Conservation (phyloP, 306 rosid genomes). For the Sesbania bispinosa region DNA sequence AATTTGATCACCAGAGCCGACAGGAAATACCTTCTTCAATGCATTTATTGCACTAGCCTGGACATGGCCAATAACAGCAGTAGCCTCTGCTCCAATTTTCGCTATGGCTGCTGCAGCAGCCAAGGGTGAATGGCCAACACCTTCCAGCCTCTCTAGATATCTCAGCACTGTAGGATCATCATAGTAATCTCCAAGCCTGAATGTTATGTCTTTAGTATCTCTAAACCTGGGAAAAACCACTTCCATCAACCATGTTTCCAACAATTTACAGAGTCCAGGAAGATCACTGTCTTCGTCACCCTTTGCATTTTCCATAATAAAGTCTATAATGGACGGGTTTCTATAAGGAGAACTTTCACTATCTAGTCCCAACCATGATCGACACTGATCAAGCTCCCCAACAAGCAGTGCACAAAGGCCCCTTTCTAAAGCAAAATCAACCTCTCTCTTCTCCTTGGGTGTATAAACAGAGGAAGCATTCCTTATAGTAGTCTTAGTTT, state of each 20-base stretch:
- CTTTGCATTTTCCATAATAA: conserved; percentile 68
- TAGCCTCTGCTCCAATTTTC: conserved; percentile 91
- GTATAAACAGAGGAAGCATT: conserved; percentile 43
- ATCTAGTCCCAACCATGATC: conserved; percentile 88
- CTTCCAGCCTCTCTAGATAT: conserved; percentile 78
- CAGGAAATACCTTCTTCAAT: conserved; percentile 87
- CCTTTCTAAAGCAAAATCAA: conserved; percentile 90
- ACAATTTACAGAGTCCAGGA: conserved; percentile 87
- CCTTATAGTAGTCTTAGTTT: conserved; percentile 58
- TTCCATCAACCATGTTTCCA: conserved; percentile 93
- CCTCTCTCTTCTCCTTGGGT: conserved; percentile 59
- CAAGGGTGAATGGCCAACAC: conserved; percentile 79
- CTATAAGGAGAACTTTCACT: conserved; percentile 65
- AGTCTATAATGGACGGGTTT: conserved; percentile 75
- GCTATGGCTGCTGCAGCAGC: conserved; percentile 99
- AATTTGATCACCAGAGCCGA: conserved; percentile 42
- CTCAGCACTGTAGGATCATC: conserved; percentile 86
- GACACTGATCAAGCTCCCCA: conserved; percentile 87
- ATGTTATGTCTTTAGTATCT: conserved; percentile 61
- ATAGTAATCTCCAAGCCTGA: conserved; percentile 92
- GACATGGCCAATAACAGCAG: conserved; percentile 87
- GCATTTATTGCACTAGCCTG: conserved; percentile 77
- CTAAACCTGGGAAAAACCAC: conserved; percentile 93
- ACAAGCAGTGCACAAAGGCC: conserved; percentile 94
- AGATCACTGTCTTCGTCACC: conserved; percentile 83